Base-by-base conservation (phyloP, 2,329 filamentous ascomycete genomes). In the Fusarium clavum region DNA sequence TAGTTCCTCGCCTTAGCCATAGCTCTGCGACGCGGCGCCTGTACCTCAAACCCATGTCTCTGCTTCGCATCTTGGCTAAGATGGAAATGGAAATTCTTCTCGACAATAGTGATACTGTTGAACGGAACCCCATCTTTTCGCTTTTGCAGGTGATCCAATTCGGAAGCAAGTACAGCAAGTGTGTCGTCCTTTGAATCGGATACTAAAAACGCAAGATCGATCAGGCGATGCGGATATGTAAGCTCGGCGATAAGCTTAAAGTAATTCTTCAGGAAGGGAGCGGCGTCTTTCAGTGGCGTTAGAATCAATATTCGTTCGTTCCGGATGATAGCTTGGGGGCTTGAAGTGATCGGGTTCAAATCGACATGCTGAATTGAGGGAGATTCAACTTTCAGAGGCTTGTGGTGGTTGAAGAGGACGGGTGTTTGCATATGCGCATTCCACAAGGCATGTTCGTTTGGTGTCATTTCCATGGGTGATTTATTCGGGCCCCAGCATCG, bases 401-500 rank as follows among this genome's bases (percentile, higher is more conserved):
- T 90, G 81, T 98, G 96, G 81, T 95, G 93, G 83, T 99, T 99
- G 86, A 97, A 98, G 72, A 97, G 88, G 74, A 99, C 94, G 52
- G 96, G 96, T 6, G 96, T 98, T 75, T 94, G 91, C 69, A 96
- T 85, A 78, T 97, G 94, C 61, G 90, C 90, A 73, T 92, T 91
- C 96, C 96, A 99, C 71, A 93, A 88, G 67, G 91, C 91, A 80
- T 95, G 91, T 79, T 99, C 96, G 79, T 98, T 98, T 59, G 91
- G 84, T 44, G 92, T 89, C 94, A 99, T 97, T 71, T 96, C 90
- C 90, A 97, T 97, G 56, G 96, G 96, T n/a, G 96, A 89, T 84
- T 97, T 98, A 25, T 92, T 89, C 16, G 96, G 95, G 14, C 96
- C 96, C 88, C 94, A 98, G 85, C 96, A 99, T 83, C 97, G 97